These are phyloP conservation scores for Boletus speciosus DNA, from an alignment of 768 basidiomycete species.

Conservation along the genomic window DNA sequence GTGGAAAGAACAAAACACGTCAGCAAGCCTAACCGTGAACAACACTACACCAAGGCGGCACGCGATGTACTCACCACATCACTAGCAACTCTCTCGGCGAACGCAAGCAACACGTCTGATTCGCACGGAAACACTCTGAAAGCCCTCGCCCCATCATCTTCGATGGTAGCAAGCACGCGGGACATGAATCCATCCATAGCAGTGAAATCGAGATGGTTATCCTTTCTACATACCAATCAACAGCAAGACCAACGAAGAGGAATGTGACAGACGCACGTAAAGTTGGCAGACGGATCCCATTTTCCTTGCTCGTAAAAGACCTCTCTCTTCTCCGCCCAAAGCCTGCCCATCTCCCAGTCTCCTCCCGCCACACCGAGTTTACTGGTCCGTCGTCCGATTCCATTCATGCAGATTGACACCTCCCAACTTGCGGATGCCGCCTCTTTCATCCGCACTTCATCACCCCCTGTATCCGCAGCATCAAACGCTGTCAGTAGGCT, in stretches of 20 bases:
- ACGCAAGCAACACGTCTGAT: conserved; percentile 73
- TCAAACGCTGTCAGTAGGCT: conserved; percentile 86
- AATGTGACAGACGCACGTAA: conserved; percentile 49
- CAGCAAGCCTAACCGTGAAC: neutral
- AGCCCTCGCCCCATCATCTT: conserved; percentile 75
- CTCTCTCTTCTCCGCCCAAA: conserved; percentile 95
- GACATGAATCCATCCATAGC: conserved; percentile 93
- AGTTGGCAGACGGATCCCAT: conserved; percentile 82
- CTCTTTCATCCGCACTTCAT: conserved; percentile 77
- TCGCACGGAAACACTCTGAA: conserved; percentile 82
- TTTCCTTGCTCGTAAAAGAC: conserved; percentile 83
- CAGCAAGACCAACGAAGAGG: neutral
- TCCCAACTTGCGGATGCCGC: conserved; percentile 86
- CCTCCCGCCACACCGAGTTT: conserved; percentile 1
- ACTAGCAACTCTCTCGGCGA: conserved; percentile 76
- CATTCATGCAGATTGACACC: conserved; percentile 53
- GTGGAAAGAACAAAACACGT: neutral
- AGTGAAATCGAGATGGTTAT: conserved; percentile 74
- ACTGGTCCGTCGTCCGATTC: conserved; percentile 19
- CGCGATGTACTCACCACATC: conserved; percentile 66
- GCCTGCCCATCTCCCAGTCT: conserved; percentile 91
- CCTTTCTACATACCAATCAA: conserved; percentile 35
- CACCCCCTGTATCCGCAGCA: conserved; percentile 65
- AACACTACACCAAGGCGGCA: conserved; percentile 1
- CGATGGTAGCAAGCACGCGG: conserved; percentile 58